A percentile compares a stretch with the other conserved stretches of the same genome.
Conservation (phyloP, 2,329 filamentous ascomycete species). For the Paraconiothyrium sp. region DNA sequence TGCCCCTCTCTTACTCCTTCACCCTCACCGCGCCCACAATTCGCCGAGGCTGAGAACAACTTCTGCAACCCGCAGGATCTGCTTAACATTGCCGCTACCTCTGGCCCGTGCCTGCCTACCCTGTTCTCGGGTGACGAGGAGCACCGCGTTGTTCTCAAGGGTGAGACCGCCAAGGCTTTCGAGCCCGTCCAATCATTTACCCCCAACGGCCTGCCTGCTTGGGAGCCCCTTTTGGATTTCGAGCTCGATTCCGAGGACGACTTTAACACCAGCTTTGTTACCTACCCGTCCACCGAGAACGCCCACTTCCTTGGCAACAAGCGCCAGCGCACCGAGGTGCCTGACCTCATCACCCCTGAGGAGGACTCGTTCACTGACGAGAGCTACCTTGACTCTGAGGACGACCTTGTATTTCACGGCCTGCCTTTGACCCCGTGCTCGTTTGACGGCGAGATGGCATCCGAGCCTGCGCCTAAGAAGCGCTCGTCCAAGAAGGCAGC, state of each 20-base stretch:
- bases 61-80: constrained; percentile 93
- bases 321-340: constrained; percentile 75
- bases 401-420: constrained; percentile 69
- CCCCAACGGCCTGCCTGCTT: constrained; percentile 71
- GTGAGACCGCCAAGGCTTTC: constrained; percentile 52
- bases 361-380: constrained; percentile 82
- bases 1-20: constrained; percentile 90
- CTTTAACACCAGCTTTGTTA: constrained; percentile 76
- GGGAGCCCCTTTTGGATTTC: constrained; percentile 89
- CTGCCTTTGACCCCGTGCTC: constrained; percentile 69
- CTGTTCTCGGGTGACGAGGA: constrained; percentile 72
- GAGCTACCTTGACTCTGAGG: constrained; percentile 79
- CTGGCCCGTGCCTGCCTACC: constrained; percentile 70
- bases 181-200: constrained; percentile 48
- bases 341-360: constrained; percentile 67
- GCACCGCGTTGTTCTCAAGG: constrained; percentile 62
- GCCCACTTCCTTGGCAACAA: constrained; percentile 70
- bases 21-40: constrained; percentile 75
- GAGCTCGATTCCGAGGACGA: constrained; percentile 93
- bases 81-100: constrained; percentile 69
- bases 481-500: constrained; percentile 38
- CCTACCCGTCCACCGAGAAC: constrained; percentile 70
- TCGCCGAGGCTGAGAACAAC: constrained; percentile 77
- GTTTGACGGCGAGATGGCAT: constrained; percentile 46
- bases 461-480: constrained; percentile 34